Evolutionary conservation across 75 land plant genomes (phyloP).

Genomic region (Larix kaempferi): DNA sequence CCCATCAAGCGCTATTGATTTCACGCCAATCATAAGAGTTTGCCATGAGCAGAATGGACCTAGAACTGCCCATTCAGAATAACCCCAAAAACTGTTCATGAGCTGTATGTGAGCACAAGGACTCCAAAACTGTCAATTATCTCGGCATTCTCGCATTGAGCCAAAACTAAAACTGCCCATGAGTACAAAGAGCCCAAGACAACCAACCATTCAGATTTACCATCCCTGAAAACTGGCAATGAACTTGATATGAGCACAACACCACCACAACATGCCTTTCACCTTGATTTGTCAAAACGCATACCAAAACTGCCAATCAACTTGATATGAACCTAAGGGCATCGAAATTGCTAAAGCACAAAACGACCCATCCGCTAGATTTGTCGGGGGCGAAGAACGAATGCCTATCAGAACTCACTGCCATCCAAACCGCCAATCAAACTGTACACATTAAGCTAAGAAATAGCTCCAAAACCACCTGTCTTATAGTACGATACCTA

Average conservation of each 20-base stretch:
- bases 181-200: not conserved
- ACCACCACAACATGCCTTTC: not conserved
- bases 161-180: not conserved
- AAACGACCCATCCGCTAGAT: not conserved
- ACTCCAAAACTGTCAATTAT: not conserved
- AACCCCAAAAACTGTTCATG: not conserved
- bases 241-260: not conserved
- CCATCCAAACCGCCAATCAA: not conserved
- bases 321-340: not conserved
- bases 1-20: not conserved
- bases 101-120: too few species aligned
- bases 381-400: not conserved
- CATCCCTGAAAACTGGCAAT: not conserved
- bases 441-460: not conserved
- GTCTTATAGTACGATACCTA: slow-evolving; percentile 1
- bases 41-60: not conserved
- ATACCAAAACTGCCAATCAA: not conserved
- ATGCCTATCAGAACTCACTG: not conserved
- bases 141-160: not conserved
- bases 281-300: not conserved
- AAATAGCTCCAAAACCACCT: not conserved
- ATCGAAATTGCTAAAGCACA: not conserved
- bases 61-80: not conserved
- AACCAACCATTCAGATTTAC: not conserved
- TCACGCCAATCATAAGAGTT: not conserved